phyloP scores from a whole-genome alignment of 768 basidiomycete genomes.

The Lentinula sp. region DNA sequence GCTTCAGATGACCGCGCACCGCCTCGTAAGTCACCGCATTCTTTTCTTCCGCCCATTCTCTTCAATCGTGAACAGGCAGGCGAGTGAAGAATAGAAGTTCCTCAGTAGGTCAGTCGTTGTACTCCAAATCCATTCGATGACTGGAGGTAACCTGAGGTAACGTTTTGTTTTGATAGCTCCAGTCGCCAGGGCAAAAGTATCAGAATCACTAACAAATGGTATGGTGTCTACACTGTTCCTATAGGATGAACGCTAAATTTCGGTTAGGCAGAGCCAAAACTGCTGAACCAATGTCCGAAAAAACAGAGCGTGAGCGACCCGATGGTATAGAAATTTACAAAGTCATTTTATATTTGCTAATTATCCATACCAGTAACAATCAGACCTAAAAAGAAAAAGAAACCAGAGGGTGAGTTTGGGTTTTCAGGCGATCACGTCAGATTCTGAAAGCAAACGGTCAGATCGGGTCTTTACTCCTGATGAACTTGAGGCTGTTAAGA shows the following conservation, averaged over 20 bases:
- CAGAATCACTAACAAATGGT: background rate
- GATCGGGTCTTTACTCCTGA: background rate
- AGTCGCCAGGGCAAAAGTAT: background rate
- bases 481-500: background rate
- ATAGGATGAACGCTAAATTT: background rate
- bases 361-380: background rate
- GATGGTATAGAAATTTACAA: constrained; percentile 7
- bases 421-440: background rate
- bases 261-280: background rate
- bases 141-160: background rate
- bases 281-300: background rate
- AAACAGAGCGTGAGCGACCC: background rate
- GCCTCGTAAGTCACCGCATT: background rate
- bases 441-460: background rate
- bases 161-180: background rate
- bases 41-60: background rate
- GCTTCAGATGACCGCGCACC: background rate
- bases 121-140: background rate
- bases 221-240: background rate
- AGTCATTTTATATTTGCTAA: background rate
- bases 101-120: background rate
- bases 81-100: background rate
- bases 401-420: background rate
- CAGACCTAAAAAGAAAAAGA: constrained; percentile 15
- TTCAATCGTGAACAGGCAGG: background rate